These are phyloP conservation scores for Pythium monospermum DNA, from an alignment of 352 stramenopile species.

Conservation along the genomic window DNA sequence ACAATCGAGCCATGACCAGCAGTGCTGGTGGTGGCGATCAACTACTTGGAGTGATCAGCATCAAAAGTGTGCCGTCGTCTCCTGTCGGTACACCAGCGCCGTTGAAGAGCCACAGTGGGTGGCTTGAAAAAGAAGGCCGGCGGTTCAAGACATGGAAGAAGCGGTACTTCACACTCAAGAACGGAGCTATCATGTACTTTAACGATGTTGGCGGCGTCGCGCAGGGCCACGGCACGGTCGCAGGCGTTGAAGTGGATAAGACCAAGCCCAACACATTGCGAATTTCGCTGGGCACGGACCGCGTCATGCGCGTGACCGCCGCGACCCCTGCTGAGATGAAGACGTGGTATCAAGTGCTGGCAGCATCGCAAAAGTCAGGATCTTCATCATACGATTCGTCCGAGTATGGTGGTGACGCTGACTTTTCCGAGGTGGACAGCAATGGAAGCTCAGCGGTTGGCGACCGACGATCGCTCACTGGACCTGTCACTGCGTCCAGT, in stretches of 20 bases:
- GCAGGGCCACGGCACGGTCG: conserved; percentile 56
- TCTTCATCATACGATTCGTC: conserved; percentile 1
- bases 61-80: conserved; percentile 12
- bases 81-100: neutral
- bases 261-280: conserved; percentile 47
- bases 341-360: conserved; percentile 41
- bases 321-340: conserved; percentile 32
- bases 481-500: too few relatives aligned
- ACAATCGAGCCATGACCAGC: conserved; percentile 11
- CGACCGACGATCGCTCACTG: conserved; percentile 7
- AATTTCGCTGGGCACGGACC: conserved; percentile 32
- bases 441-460: conserved; percentile 4
- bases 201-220: conserved; percentile 50
- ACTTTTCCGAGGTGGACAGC: conserved; percentile 15
- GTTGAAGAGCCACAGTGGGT: conserved; percentile 36
- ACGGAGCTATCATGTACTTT: conserved; percentile 69
- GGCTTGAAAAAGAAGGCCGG: conserved; percentile 73
- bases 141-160: conserved; percentile 76
- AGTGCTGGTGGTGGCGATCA: conserved; percentile 1
- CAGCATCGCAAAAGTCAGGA: conserved; percentile 1
- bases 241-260: conserved; percentile 32
- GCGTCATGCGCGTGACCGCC: conserved; percentile 32
- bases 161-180: conserved; percentile 70
- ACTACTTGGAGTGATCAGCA: conserved; percentile 8
- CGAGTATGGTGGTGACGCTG: neutral